phyloP scores from a whole-genome alignment of 768 basidiomycete species.

The Kwoniella bestiolae region DNA sequence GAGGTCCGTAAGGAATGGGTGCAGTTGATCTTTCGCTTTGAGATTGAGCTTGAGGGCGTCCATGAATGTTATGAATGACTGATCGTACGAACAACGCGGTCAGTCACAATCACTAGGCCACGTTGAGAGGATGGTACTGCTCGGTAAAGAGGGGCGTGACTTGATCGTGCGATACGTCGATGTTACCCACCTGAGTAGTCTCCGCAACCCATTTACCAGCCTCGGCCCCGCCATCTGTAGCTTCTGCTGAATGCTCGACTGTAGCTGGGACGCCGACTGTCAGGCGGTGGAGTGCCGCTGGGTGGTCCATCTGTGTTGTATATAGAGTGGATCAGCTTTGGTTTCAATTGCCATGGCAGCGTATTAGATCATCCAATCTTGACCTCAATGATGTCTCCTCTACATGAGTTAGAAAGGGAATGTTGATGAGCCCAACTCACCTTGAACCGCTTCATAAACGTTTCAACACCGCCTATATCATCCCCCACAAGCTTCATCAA shows the following conservation, averaged over 20 bases:
- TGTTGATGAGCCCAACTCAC: constrained; percentile 59
- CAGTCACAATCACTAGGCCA: too few relatives aligned
- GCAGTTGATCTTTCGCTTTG: constrained; percentile 95
- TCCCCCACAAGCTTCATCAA: constrained; percentile 94
- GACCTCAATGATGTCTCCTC: too few relatives aligned
- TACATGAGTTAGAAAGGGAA: too few relatives aligned
- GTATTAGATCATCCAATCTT: too few relatives aligned
- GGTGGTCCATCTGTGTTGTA: constrained; percentile 76
- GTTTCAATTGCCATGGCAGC: too few relatives aligned
- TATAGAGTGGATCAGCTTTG: not conserved
- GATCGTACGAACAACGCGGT: constrained; percentile 8
- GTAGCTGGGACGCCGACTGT: constrained; percentile 95
- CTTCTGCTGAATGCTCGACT: constrained; percentile 88
- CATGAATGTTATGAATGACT: constrained; percentile 99
- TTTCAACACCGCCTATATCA: constrained; percentile 68
- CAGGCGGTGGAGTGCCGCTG: constrained; percentile 86
- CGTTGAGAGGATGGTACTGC: not conserved
- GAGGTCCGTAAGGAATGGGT: constrained; percentile 92
- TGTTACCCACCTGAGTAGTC: constrained; percentile 78
- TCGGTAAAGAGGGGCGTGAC: not conserved
- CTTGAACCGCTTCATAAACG: constrained; percentile 86
- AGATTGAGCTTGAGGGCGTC: constrained; percentile 90
- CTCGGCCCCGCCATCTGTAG: constrained; percentile 68
- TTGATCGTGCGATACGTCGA: too few relatives aligned
- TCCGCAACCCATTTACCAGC: constrained; percentile 97